These are phyloP conservation scores for Coccomyxa subellipsoidea DNA, from an alignment of 163 green algal species.

Conservation along the genomic window DNA sequence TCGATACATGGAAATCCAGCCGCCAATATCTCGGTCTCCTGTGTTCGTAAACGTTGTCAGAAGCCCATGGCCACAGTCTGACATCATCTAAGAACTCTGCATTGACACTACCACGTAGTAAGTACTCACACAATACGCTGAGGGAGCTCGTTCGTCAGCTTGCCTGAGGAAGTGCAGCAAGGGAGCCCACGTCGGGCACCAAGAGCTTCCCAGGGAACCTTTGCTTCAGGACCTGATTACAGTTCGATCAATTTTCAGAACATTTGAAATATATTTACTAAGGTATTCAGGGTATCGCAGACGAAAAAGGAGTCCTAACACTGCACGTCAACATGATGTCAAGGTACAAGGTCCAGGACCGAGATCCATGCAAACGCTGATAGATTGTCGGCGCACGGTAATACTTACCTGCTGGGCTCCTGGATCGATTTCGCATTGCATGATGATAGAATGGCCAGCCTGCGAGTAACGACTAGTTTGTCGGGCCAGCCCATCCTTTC, in stretches of 20 bases:
- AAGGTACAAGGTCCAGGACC: neutral
- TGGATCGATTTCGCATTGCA: constrained; percentile 81
- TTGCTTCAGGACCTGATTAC: constrained; percentile 58
- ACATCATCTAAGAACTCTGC: neutral
- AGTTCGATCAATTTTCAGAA: neutral
- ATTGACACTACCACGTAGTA: neutral
- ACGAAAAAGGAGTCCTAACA: neutral
- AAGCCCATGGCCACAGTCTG: no score
- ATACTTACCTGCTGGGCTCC: constrained; percentile 66
- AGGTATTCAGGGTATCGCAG: neutral
- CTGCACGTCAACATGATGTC: neutral
- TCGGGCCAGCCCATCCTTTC: neutral
- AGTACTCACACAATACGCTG: neutral
- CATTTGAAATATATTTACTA: neutral
- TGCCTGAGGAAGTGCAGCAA: constrained; percentile 23
- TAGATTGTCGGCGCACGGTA: neutral
- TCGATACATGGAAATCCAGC: constrained; percentile 91
- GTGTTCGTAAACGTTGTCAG: no score
- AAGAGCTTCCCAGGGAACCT: constrained; percentile 64
- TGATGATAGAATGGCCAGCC: constrained; percentile 81
- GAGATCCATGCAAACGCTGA: neutral
- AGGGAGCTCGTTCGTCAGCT: neutral
- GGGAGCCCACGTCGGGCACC: constrained; percentile 54
- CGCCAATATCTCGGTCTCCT: constrained; percentile 79
- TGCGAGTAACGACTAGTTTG: constrained; percentile 22